Evolutionary conservation across 225 moss, liverwort and hornwort genomes (phyloP), one percentile per base, ranked within the genome.

Genomic region (Sphagnum contortum): DNA sequence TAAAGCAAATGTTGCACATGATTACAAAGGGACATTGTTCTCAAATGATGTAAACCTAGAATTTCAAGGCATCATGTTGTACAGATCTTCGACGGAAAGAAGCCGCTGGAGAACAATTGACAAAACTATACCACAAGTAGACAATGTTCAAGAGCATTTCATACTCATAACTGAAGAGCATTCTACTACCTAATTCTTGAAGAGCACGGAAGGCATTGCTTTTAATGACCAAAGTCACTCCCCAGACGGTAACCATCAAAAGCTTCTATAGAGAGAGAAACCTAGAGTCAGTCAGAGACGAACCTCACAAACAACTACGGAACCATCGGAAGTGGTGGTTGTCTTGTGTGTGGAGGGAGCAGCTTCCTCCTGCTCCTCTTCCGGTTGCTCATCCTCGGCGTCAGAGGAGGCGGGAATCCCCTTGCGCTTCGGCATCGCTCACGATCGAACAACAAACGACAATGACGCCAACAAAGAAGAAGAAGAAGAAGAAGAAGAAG

Each of bases 221-320:
- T 58, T 58, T 46, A 44, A 8, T 45, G 6, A 47, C 4, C 45
- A 54, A 49, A 55, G 53, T 8, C 45, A 7, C 48, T 12, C 48
- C 3, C 63, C 12, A 5, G 5, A 29, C 10, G 9, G 50, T 2
- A 9, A 47, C 47, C 3, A 9, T 0, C 47, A 9, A 47, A 6
- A 6, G 49, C 10, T 13, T 4, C 46, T 3, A 4, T 60, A 11
- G 3, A 1, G 55, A 67, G 50, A 49, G 49, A 73, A 75, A 51
- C 29, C 29, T 29, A 29, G 29, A 29, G 29, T 29, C 29, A 29
- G 29, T 29, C 29, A 29, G 29, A 29, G 29, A 29, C 29, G 29
- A 58, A 80, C 80, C 80, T 80, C 76, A 59, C 70, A 76, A 62
- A 44, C 70, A 64, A 70, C 64, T 2, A 66, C 54, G 14, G 60